Evolutionary conservation across 208 protist species (phyloP).

Genomic region (Trypanosoma brucei): DNA sequence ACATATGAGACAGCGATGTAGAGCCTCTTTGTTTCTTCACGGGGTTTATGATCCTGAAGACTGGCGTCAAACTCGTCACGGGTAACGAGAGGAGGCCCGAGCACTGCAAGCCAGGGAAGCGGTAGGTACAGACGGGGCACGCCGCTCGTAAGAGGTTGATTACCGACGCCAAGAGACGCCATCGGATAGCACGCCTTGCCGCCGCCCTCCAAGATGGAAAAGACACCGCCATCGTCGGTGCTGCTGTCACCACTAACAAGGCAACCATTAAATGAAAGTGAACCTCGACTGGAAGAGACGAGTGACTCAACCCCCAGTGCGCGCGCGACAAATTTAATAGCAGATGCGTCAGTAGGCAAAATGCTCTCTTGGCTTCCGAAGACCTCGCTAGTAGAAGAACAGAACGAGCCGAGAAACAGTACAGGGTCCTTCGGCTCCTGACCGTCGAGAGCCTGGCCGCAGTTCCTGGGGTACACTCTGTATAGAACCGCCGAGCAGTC

Average conservation of each 20-base stretch:
- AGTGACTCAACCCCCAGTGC: constrained; percentile 19
- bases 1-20: constrained; percentile 15
- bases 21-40: constrained; percentile 2
- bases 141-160: constrained; percentile 1
- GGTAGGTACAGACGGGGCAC: constrained; percentile 15
- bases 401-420: constrained; percentile 12
- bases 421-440: constrained; percentile 2
- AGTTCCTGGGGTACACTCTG: not conserved
- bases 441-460: not conserved
- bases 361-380: not conserved
- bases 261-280: not conserved
- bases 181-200: constrained; percentile 18
- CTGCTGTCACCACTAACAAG: not conserved
- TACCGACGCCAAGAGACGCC: constrained; percentile 9
- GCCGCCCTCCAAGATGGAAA: constrained; percentile 8
- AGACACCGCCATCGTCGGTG: not conserved
- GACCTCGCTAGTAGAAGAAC: not conserved
- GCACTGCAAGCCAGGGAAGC: constrained; percentile 31
- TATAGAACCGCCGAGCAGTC: constrained; percentile 12
- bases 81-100: constrained; percentile 35
- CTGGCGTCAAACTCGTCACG: constrained; percentile 30
- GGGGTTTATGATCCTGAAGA: not conserved
- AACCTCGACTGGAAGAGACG: not conserved
- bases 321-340: not conserved
- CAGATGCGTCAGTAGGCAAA: not conserved